These are phyloP conservation scores for Picochlorum sp. DNA, from an alignment of 139 green algal genomes.

Conservation along the genomic window DNA sequence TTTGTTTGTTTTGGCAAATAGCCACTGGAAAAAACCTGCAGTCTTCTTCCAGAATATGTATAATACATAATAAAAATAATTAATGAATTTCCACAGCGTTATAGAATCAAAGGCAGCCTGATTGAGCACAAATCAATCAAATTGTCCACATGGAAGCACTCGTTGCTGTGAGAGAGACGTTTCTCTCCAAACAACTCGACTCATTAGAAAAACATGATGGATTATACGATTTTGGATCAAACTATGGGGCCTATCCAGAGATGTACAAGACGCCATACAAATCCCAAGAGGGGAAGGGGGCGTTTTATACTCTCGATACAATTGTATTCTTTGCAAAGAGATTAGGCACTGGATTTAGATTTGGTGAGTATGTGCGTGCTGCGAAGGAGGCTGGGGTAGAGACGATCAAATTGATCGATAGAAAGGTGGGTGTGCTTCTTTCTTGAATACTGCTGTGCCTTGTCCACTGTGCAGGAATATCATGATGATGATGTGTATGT, in stretches of 20 bases:
- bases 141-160: no score
- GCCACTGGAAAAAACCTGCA: no score
- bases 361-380: slow-evolving; percentile 21
- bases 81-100: no score
- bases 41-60: no score
- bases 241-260: slow-evolving; percentile 10
- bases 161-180: neutral
- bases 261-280: slow-evolving; percentile 29
- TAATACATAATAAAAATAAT: no score
- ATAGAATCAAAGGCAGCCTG: no score
- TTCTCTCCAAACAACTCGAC: neutral
- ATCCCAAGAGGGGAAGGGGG: slow-evolving; percentile 27
- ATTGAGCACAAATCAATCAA: no score
- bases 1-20: no score
- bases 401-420: slow-evolving; percentile 16
- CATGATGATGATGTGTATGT: neutral
- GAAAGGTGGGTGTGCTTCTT: slow-evolving; percentile 13
- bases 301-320: slow-evolving; percentile 25
- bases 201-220: neutral
- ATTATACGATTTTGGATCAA: slow-evolving; percentile 19
- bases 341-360: slow-evolving; percentile 8
- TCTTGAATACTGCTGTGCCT: neutral
- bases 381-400: slow-evolving; percentile 8
- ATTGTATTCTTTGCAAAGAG: slow-evolving; percentile 27
- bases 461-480: neutral